phyloP scores from a whole-genome alignment of 2,329 filamentous ascomycete genomes.

The Seiridium unicorne region DNA sequence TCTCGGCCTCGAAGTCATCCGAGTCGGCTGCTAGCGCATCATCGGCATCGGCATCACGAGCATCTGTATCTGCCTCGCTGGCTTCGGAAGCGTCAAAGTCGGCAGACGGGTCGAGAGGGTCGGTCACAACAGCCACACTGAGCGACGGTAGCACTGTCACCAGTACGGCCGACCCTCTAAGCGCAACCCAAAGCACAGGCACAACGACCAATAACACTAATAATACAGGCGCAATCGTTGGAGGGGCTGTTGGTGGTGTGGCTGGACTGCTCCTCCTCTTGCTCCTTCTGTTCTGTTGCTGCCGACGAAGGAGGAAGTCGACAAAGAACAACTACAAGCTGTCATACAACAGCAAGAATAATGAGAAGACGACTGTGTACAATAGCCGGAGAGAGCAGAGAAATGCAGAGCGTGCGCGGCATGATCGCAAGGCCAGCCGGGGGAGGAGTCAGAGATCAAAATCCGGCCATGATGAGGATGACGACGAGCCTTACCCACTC shows the following conservation, averaged over 20 bases:
- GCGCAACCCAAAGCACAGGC: neutral
- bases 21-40: neutral
- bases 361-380: neutral
- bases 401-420: neutral
- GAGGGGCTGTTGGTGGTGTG: neutral
- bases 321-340: conserved; percentile 1
- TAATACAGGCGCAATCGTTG: neutral
- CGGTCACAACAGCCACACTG: neutral
- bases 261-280: neutral
- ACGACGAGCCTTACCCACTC: neutral
- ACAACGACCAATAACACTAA: neutral
- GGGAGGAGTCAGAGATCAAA: neutral
- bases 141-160: neutral
- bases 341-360: neutral
- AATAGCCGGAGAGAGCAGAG: neutral
- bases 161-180: neutral
- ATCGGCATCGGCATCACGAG: conserved; percentile 5
- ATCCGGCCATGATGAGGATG: neutral
- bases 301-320: neutral
- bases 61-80: neutral
- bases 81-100: neutral
- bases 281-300: neutral
- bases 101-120: neutral
- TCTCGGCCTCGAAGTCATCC: conserved; percentile 15
- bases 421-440: neutral